Evolutionary conservation across 768 basidiomycete species (phyloP), one percentile per base, ranked within the genome.

Genomic region (Rhodotorula toruloides): DNA sequence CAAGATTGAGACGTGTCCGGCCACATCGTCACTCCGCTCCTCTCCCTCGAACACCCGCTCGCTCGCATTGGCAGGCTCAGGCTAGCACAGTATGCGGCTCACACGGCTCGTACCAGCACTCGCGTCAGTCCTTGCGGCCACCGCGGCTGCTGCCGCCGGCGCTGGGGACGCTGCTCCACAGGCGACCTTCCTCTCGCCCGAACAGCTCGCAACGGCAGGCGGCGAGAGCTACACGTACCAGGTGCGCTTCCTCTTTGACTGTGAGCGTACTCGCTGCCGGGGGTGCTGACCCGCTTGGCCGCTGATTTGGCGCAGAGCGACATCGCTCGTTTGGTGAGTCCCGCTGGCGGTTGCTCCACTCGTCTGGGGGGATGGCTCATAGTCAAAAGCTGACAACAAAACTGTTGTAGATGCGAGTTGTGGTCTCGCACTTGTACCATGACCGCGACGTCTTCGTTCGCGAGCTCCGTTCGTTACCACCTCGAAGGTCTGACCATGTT

Each of bases 401-500:
- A 29, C 16, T 10, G 12, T 4, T 34, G 49, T 27, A 54, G 39
- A 48, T 68, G 61, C 43, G 36, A 12, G 67, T 68, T 11, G 67
- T 44, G 88, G 93, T 74, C 82, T 97, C 72, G 85, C 93, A 65
- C 90, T 63, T 79, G 14, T 79, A 79, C 73, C 74, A 77, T 21
- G 76, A 79, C 70, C 76, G 79, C 53, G 81, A 80, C 68, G 80
- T 81, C 44, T 81, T 80, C 65, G 74, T 80, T 54, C 89, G 93
- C 49, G 93, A 97, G 77, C 81, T 93, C 72, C 61, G 67, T 77
- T 1, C 76, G 76, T 36, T 74, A 74, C 11, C 37, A 5, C 0
- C n/a, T n/a, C n/a, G n/a, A n/a, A n/a, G n/a, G n/a, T 36, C 37
- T 39, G 52, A 50, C 22, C 54, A 9, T 44, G 27, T 25, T 43